phyloP scores from a whole-genome alignment of 2,329 filamentous ascomycete species.

The Ciborinia camelliae region DNA sequence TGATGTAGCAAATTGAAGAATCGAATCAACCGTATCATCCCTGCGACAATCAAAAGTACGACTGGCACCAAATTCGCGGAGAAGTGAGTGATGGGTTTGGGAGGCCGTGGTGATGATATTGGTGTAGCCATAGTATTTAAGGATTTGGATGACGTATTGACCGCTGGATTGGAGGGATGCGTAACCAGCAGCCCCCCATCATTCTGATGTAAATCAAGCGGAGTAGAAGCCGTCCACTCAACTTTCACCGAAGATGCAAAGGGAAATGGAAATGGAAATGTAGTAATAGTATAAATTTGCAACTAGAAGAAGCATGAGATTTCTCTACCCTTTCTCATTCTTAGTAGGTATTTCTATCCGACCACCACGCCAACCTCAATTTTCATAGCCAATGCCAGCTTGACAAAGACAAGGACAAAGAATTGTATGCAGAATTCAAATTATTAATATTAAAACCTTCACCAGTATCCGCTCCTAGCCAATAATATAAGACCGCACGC shows the following conservation, averaged over 20 bases:
- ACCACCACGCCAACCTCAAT: no score
- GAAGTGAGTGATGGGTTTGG: constrained; percentile 31
- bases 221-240: not conserved
- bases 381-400: not conserved
- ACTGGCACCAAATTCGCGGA: constrained; percentile 27
- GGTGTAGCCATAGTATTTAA: constrained; percentile 51
- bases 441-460: not conserved
- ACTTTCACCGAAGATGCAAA: not conserved
- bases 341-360: no score
- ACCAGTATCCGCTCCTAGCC: not conserved
- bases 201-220: constrained; percentile 3
- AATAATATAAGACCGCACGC: not conserved
- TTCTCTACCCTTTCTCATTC: not conserved
- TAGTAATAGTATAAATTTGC: no score
- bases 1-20: constrained; percentile 30
- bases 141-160: constrained; percentile 41
- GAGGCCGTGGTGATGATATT: constrained; percentile 41
- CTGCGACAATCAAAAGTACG: constrained; percentile 37
- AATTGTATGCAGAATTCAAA: not conserved
- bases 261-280: not conserved
- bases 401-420: not conserved
- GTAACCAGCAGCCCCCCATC: no score
- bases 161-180: not conserved
- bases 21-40: constrained; percentile 23
- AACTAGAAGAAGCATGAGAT: no score